Percentiles rank a stretch among this genome's conserved stretches.
Conservation (phyloP, 768 basidiomycete genomes). For the Strobilomyces echinocephalus region DNA sequence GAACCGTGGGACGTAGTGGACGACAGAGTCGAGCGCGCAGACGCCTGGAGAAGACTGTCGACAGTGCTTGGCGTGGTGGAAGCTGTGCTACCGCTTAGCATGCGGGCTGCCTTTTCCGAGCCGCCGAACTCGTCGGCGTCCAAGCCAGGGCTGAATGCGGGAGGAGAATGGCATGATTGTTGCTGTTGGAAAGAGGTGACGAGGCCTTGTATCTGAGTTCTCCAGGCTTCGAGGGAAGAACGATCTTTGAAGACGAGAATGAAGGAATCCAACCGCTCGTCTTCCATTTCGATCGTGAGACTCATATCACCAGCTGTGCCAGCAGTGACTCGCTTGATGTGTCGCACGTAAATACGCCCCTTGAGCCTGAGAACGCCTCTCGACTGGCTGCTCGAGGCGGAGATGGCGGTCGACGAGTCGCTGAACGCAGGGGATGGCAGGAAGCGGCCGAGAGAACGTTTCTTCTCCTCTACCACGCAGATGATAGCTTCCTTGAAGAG, state of each 20-base stretch:
- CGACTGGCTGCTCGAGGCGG: conserved; percentile 28
- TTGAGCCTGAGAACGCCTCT: conserved; percentile 83
- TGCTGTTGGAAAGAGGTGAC: conserved; percentile 67
- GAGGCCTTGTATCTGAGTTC: conserved; percentile 71
- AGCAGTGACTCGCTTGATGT: conserved; percentile 86
- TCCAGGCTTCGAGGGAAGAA: conserved; percentile 87
- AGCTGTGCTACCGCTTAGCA: conserved; percentile 72
- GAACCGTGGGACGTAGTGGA: conserved; percentile 72
- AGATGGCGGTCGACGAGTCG: conserved; percentile 44
- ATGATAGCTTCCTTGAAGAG: conserved; percentile 97
- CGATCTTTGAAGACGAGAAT: conserved; percentile 94
- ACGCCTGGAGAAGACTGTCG: conserved; percentile 63
- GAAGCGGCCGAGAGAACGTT: conserved; percentile 70
- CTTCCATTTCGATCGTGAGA: conserved; percentile 96
- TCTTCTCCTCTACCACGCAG: conserved; percentile 96
- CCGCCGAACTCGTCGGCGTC: conserved; percentile 77
- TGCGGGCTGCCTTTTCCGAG: conserved; percentile 69
- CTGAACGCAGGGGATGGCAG: conserved; percentile 60
- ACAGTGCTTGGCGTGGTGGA: conserved; percentile 54
- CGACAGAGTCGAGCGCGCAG: conserved; percentile 64
- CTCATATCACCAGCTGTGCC: conserved; percentile 82
- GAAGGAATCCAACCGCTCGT: conserved; percentile 88
- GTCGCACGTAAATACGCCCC: conserved; percentile 91
- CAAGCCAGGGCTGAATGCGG: conserved; percentile 35
- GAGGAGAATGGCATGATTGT: conserved; percentile 34